Evolutionary conservation across 2,329 filamentous ascomycete species (phyloP).

Genomic region (Bretziella fagacearum): DNA sequence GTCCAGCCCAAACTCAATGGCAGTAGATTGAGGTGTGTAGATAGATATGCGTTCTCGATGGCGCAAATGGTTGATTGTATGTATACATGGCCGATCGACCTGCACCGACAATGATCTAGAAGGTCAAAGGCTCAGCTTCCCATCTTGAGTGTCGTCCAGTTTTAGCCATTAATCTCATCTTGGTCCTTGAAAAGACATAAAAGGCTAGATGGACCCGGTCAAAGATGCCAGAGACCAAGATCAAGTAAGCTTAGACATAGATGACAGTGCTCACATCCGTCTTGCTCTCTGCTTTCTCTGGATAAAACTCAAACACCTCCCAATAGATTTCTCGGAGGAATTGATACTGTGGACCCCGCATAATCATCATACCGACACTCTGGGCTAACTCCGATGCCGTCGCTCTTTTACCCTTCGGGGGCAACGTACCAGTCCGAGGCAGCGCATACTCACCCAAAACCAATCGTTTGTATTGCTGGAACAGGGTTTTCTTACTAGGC

Average conservation of each 20-base stretch:
- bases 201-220: too few relatives aligned
- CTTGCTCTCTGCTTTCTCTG: constrained; percentile 57
- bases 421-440: constrained; percentile 25
- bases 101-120: too few relatives aligned
- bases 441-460: constrained; percentile 54
- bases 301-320: constrained; percentile 67
- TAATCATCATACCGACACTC: constrained; percentile 59
- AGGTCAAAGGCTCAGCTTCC: too few relatives aligned
- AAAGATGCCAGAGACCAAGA: too few relatives aligned
- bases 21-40: too few relatives aligned
- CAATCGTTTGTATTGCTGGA: constrained; percentile 66
- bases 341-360: constrained; percentile 50
- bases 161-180: too few relatives aligned
- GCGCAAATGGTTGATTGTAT: too few relatives aligned
- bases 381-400: constrained; percentile 61
- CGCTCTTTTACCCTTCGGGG: constrained; percentile 39
- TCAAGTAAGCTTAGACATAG: constrained; percentile 18
- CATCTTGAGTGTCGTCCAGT: too few relatives aligned
- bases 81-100: too few relatives aligned
- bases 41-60: too few relatives aligned
- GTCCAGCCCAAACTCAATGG: too few relatives aligned
- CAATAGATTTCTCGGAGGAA: constrained; percentile 72
- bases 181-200: too few relatives aligned
- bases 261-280: constrained; percentile 47
- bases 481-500: constrained; percentile 50